Base-by-base conservation (phyloP, 306 rosid genomes). In the Luffa aegyptiaca region DNA sequence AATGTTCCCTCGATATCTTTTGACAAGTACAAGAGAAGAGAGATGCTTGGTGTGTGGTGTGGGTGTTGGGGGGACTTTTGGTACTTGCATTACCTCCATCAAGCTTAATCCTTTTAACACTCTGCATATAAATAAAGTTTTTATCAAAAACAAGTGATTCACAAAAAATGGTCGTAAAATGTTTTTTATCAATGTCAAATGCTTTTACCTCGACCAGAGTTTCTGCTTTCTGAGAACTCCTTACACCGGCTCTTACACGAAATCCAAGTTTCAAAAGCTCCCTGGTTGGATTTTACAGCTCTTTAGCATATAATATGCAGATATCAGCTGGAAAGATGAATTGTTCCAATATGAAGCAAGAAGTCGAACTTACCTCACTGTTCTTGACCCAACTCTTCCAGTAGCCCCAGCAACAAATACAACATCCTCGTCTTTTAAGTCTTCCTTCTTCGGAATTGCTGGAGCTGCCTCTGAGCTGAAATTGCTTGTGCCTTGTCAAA, bases 341-440 rank as follows among this genome's bases (percentile, higher is more conserved):
- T 76, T 73, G 64, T 55, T 20, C 76, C 37, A 48, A 44, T 70
- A 8, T 21, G 76, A 70, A 81, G 55, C 26, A 65, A 55, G 33
- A 35, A 26, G 55, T 80, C 63, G 39, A 75, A 82, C 53, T 74
- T 79, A 92, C 98, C 98, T 95, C 79, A 95, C 98, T 35, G 97
- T 88, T 84, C 97, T 83, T 78, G 97, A 95, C 78, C 98, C 98
- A 85, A 95, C 98, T 88, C 18, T 91, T 57, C 98, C 98, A 53
- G 97, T 92, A 69, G 98, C 97, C 63, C 98, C 98, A n/a, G 98
- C 98, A 79, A 95, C 97, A 85, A 95, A 95, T n/a, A 87, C 97
- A 20, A 92, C 77, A 82, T 92, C 86, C 17, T 87, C 93, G 83
- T 95, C 92, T 82, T 87, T 89, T 51, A 83, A 70, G 71, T 81